These are phyloP conservation scores for Saccharomyces hybrid DNA, from an alignment of 1,139 yeast genomes.

Conservation along the genomic window DNA sequence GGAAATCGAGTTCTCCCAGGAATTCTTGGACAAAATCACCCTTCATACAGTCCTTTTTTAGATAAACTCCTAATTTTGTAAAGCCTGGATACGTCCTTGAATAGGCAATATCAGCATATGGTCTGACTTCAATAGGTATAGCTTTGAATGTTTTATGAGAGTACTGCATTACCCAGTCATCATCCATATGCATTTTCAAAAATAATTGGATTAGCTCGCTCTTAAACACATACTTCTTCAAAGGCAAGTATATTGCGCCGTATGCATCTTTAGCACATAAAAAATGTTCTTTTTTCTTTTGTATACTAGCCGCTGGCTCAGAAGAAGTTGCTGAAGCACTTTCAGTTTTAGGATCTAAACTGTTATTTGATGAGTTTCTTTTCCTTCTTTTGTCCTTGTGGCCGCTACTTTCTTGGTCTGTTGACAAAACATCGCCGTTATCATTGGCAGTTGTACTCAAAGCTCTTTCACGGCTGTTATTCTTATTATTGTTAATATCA, in stretches of 20 bases:
- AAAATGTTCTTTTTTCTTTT: conserved; percentile 28
- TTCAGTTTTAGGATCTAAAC: not conserved
- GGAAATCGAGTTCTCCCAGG: conserved; percentile 65
- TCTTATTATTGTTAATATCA: conserved; percentile 7
- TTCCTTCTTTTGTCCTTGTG: conserved; percentile 15
- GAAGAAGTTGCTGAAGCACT: not conserved
- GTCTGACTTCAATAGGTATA: conserved; percentile 26
- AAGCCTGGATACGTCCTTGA: conserved; percentile 54
- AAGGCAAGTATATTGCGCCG: conserved; percentile 44
- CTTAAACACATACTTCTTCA: conserved; percentile 42
- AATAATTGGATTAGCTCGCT: conserved; percentile 31
- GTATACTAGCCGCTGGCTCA: conserved; percentile 9
- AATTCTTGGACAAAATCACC: conserved; percentile 55
- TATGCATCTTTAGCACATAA: conserved; percentile 38
- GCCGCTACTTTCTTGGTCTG: conserved; percentile 8
- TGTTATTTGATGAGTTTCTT: conserved; percentile 7
- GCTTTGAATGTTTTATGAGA: conserved; percentile 12
- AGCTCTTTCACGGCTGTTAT: conserved; percentile 16
- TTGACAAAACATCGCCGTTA: conserved; percentile 17
- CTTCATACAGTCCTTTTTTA: conserved; percentile 36
- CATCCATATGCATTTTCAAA: conserved; percentile 25
- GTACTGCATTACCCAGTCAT: conserved; percentile 26
- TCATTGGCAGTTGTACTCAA: conserved; percentile 2
- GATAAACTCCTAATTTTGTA: conserved; percentile 57
- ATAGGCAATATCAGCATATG: conserved; percentile 31